Evolutionary conservation across 768 basidiomycete genomes (phyloP), one percentile per base, ranked within the genome.

Genomic region (Pleurotus tuber-regium): DNA sequence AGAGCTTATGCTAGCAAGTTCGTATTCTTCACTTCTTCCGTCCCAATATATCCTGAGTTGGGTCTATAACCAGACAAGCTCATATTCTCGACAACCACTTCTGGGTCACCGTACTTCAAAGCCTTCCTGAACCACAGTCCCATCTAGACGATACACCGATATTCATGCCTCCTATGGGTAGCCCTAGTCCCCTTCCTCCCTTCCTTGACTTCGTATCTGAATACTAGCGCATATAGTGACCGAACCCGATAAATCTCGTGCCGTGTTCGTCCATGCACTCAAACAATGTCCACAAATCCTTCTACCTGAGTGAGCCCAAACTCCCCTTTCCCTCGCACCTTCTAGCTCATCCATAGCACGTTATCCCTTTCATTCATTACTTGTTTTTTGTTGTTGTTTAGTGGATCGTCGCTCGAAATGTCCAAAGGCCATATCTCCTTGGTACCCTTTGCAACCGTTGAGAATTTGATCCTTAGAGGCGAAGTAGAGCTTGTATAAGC

Each of bases 191-290:
- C 40, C 47, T n/a, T 46, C 33, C 42, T 59, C 56, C 14, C 52
- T 52, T 53, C 10, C 10, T 14, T 41, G 43, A 29, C 11, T 40
- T 28, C 7, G 18, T 16, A 8, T 26, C 28, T 43, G n/a, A 36
- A 11, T 64, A 97, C n/a, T n/a, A n/a, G n/a, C n/a, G n/a, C n/a
- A n/a, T n/a, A n/a, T n/a, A n/a, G 94, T 93, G 11, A 75, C 86
- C 0, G 75, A 82, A 60, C 93, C 94, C 8, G 87, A 94, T 59
- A 84, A 80, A 62, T 74, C 80, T 2, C 75, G 77, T 0, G 84
- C 91, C 0, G 91, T 97, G 0, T 90, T 96, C 61, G 84, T 89
- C 2, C 88, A 86, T 62, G 92, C 92, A 12, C 73, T 85, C 21
- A 74, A 77, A 54, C 75, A 77, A 51, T 95, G 89, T 69, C 82